phyloP scores from a whole-genome alignment of 306 rosid genomes.

The Mimosa bimucronata region DNA sequence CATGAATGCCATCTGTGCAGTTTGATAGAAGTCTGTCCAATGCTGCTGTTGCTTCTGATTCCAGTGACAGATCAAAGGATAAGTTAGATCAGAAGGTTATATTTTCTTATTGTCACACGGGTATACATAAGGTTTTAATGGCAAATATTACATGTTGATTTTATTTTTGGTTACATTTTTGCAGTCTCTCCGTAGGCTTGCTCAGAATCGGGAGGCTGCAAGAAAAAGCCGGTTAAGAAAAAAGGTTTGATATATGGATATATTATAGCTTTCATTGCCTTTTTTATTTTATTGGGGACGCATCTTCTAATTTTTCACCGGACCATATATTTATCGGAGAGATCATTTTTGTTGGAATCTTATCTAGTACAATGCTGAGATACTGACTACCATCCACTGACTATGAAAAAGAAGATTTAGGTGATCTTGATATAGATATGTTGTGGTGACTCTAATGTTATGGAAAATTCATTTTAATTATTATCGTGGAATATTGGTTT shows the following conservation, averaged over 20 bases:
- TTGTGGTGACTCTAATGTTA: background rate
- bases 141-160: slow-evolving; percentile 26
- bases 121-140: slow-evolving; percentile 14
- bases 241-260: slow-evolving; percentile 53
- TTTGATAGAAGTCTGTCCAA: slow-evolving; percentile 62
- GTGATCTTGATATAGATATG: background rate
- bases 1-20: slow-evolving; percentile 44
- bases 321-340: background rate
- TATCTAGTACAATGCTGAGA: background rate
- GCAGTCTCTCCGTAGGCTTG: slow-evolving; percentile 87
- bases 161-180: slow-evolving; percentile 20
- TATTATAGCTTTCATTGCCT: background rate
- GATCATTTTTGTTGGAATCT: background rate
- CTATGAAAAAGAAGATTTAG: background rate
- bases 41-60: slow-evolving; percentile 62
- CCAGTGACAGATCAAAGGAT: slow-evolving; percentile 87
- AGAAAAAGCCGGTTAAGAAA: slow-evolving; percentile 88
- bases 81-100: slow-evolving; percentile 86
- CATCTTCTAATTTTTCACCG: slow-evolving; percentile 1
- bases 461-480: background rate
- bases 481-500: background rate
- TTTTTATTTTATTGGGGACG: background rate
- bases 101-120: background rate
- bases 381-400: background rate
- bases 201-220: slow-evolving; percentile 95